Conservation (phyloP, 108 stramenopile genomes). For the Cyclotella cryptica region DNA sequence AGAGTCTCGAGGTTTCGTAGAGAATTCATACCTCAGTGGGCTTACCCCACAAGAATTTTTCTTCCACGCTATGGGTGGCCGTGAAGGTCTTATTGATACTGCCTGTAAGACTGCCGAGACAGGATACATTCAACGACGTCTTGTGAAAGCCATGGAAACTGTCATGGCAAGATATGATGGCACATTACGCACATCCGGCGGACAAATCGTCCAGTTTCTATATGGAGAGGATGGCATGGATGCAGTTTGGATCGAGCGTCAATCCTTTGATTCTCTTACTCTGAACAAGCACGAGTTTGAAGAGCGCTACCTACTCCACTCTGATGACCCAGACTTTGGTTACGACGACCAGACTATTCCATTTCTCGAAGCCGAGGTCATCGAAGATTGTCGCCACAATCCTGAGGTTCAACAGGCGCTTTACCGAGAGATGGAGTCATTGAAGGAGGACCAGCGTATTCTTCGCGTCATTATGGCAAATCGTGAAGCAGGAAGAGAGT, state of each 20-base stretch:
- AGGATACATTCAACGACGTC: slow-evolving; percentile 99
- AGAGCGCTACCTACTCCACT: slow-evolving; percentile 76
- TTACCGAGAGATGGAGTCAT: slow-evolving; percentile 87
- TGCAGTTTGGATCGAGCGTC: slow-evolving; percentile 98
- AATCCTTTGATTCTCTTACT: slow-evolving; percentile 90
- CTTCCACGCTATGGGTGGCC: slow-evolving; percentile 99
- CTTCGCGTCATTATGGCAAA: slow-evolving; percentile 90
- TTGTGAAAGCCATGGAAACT: slow-evolving; percentile 99
- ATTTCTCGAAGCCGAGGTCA: slow-evolving; percentile 82
- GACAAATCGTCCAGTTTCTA: slow-evolving; percentile 97
- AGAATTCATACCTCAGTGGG: slow-evolving; percentile 98
- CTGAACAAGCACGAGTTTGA: slow-evolving; percentile 84
- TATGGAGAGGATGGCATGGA: slow-evolving; percentile 99
- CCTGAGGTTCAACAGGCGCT: slow-evolving; percentile 87
- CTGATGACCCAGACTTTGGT: slow-evolving; percentile 88
- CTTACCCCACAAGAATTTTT: slow-evolving; percentile 99
- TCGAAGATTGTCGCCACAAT: slow-evolving; percentile 88
- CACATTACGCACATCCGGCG: slow-evolving; percentile 92
- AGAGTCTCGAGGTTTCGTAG: slow-evolving; percentile 98
- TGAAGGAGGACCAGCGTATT: slow-evolving; percentile 86
- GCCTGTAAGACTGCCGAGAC: slow-evolving; percentile 99
- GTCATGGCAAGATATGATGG: slow-evolving; percentile 98
- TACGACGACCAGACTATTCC: slow-evolving; percentile 78
- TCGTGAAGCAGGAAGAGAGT: slow-evolving; percentile 89
- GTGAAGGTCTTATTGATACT: slow-evolving; percentile 99